Evolutionary conservation across 163 green algal species (phyloP).

Genomic region (Volvox carteri): DNA sequence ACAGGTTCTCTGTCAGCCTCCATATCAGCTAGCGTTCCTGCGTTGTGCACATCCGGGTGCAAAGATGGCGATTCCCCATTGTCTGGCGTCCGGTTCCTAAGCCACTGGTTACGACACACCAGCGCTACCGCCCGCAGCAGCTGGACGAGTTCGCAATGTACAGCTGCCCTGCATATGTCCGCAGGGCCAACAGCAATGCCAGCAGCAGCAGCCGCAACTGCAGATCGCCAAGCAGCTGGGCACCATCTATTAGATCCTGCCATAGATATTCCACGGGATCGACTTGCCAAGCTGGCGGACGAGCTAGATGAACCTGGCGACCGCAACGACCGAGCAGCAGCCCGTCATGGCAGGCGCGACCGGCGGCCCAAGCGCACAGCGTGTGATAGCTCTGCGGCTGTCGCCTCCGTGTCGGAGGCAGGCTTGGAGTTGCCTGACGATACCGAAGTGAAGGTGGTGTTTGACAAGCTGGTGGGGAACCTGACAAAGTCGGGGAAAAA

Average conservation of each 20-base stretch:
- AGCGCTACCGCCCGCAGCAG: neutral
- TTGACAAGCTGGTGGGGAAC: constrained; percentile 56
- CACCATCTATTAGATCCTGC: neutral
- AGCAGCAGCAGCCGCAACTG: neutral
- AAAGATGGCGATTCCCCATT: too few species aligned
- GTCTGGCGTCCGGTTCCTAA: neutral
- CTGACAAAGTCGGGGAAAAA: constrained; percentile 58
- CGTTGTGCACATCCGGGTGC: neutral
- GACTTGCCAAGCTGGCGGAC: constrained; percentile 14
- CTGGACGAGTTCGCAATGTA: neutral
- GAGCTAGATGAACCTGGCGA: neutral
- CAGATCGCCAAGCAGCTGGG: neutral
- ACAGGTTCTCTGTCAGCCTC: neutral
- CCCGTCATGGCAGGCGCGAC: neutral
- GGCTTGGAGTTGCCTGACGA: neutral
- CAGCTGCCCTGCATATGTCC: neutral
- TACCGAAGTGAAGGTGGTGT: constrained; percentile 7
- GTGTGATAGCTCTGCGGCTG: neutral
- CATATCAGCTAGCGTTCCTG: neutral
- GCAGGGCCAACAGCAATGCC: neutral
- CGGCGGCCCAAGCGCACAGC: neutral
- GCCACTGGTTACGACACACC: neutral
- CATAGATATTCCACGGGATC: neutral
- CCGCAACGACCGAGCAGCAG: neutral
- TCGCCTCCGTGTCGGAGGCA: too few species aligned